Percentiles rank a stretch among this genome's conserved stretches.
These are phyloP conservation scores for Diplocarpon mali DNA, from an alignment of 2,329 filamentous ascomycete genomes.

Conservation along the genomic window DNA sequence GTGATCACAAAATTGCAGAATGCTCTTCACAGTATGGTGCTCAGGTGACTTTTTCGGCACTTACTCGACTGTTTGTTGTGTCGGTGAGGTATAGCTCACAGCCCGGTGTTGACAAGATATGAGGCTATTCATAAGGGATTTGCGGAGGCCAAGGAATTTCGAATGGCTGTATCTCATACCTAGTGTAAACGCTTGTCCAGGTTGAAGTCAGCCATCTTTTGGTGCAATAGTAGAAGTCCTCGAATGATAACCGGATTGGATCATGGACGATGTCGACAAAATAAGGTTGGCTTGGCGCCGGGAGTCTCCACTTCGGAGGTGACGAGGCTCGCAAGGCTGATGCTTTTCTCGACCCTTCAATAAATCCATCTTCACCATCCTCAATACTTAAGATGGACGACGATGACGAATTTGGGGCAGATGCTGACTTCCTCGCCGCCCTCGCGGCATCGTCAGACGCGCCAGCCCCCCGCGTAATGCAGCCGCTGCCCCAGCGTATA, in stretches of 20 bases:
- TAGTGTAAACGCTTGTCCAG: no score
- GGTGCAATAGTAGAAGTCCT: no score
- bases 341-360: background rate
- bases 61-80: no score
- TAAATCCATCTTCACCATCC: background rate
- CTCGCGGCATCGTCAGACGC: constrained; percentile 36
- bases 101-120: no score
- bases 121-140: no score
- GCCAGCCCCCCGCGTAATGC: constrained; percentile 21
- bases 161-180: no score
- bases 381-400: constrained; percentile 28
- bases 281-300: background rate
- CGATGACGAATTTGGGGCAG: constrained; percentile 45
- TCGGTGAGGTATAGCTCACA: no score
- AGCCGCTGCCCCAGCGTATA: constrained; percentile 30
- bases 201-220: no score
- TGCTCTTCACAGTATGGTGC: no score
- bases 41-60: no score
- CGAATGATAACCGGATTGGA: background rate
- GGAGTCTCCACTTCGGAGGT: background rate
- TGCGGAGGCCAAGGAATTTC: no score
- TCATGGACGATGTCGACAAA: background rate
- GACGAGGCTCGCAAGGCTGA: constrained; percentile 5
- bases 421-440: constrained; percentile 44
- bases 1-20: no score